phyloP scores from a whole-genome alignment of 352 stramenopile genomes.

The Phytopythium vexans region DNA sequence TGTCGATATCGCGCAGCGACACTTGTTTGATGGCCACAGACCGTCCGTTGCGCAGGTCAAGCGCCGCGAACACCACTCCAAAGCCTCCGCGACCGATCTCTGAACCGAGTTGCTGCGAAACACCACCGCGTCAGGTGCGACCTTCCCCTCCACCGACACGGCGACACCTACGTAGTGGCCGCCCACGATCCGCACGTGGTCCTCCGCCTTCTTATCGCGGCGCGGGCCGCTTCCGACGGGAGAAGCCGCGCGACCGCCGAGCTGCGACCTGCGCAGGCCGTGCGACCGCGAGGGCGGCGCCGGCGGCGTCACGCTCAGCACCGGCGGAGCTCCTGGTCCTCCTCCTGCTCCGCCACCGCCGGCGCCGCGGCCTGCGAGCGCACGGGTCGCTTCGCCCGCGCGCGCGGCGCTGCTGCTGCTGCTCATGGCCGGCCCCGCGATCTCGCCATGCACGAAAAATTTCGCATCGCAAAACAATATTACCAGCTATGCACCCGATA shows the following conservation, averaged over 20 bases:
- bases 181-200: conserved; percentile 67
- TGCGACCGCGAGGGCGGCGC: not conserved
- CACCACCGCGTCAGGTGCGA: conserved; percentile 5
- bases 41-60: conserved; percentile 79
- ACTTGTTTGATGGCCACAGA: conserved; percentile 89
- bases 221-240: conserved; percentile 21
- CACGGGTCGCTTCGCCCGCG: not conserved
- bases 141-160: not conserved
- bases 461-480: no score
- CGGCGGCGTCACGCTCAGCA: not conserved
- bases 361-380: no score
- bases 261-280: not conserved
- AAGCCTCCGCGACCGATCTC: conserved; percentile 92
- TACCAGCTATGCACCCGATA: no score
- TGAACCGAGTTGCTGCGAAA: conserved; percentile 79
- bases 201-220: conserved; percentile 13
- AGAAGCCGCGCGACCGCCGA: conserved; percentile 2
- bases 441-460: no score
- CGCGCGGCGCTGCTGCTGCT: conserved; percentile 3
- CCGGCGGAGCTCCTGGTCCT: not conserved
- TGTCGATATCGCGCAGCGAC: conserved; percentile 79
- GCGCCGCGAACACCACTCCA: conserved; percentile 85
- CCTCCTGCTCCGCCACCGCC: not conserved
- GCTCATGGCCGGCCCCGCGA: conserved; percentile 4
- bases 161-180: conserved; percentile 59